These are phyloP conservation scores for Globisporangium nodosum DNA, from an alignment of 352 stramenopile species.

Conservation along the genomic window DNA sequence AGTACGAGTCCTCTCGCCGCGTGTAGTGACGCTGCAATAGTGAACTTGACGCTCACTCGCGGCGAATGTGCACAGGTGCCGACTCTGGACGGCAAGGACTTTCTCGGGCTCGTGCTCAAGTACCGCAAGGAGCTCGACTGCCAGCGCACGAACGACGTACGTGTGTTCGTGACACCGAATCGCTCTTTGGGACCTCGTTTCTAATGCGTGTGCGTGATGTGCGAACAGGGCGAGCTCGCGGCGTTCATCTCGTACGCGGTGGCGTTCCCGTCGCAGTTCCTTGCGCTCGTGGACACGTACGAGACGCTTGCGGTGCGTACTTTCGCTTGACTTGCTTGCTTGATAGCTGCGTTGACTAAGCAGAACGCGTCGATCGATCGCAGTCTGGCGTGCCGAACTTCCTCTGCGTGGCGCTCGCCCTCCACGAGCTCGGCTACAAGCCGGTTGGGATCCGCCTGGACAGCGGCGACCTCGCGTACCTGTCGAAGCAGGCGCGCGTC, in stretches of 20 bases:
- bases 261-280: conserved; percentile 95
- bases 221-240: conserved; percentile 93
- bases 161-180: background rate
- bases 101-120: conserved; percentile 78
- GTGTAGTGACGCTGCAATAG: too few species aligned
- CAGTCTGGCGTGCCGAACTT: conserved; percentile 97
- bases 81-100: conserved; percentile 63
- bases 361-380: background rate
- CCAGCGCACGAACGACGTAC: conserved; percentile 77
- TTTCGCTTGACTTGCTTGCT: background rate
- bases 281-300: conserved; percentile 99
- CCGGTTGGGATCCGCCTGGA: conserved; percentile 95
- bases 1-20: conserved; percentile 5
- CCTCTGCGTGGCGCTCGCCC: conserved; percentile 91
- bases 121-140: conserved; percentile 71
- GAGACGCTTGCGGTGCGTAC: conserved; percentile 89
- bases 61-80: conserved; percentile 15
- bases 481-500: conserved; percentile 86
- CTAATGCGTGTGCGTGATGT: conserved; percentile 11
- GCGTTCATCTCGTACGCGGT: conserved; percentile 97
- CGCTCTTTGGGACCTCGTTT: background rate
- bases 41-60: background rate
- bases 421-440: conserved; percentile 89
- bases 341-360: background rate
- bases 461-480: conserved; percentile 96